Percentiles rank a stretch among this genome's conserved stretches.
Evolutionary conservation across 306 rosid species (phyloP).

Genomic region (Quercus dentata): DNA sequence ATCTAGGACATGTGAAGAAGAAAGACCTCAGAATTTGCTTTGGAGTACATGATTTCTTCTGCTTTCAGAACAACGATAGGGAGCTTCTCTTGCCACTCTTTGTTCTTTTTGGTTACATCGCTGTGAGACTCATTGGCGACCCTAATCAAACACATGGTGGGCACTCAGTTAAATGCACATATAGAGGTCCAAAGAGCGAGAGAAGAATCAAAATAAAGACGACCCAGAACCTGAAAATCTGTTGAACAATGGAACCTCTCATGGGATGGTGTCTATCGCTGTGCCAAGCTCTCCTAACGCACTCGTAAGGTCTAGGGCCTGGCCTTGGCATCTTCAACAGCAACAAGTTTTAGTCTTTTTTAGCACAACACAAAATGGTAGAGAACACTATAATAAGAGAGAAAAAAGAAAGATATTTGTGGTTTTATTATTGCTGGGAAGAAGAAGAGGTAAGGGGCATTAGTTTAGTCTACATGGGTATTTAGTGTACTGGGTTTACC

Average conservation of each 20-base stretch:
- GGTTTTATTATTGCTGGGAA: constrained; percentile 6
- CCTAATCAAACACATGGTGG: constrained; percentile 82
- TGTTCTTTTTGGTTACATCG: constrained; percentile 74
- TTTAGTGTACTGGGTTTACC: background rate
- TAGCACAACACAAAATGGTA: constrained; percentile 18
- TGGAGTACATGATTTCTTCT: constrained; percentile 98
- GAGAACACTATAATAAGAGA: constrained; percentile 3
- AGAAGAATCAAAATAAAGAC: constrained; percentile 13
- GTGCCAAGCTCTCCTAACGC: constrained; percentile 98
- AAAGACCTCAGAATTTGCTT: constrained; percentile 93
- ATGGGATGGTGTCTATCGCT: constrained; percentile 94
- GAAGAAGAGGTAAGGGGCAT: background rate
- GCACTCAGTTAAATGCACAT: constrained; percentile 57
- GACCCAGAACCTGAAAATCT: constrained; percentile 88
- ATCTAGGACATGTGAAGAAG: constrained; percentile 11
- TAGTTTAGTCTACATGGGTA: constrained; percentile 37
- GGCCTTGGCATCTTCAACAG: constrained; percentile 90
- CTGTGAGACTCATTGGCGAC: constrained; percentile 73
- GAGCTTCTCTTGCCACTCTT: constrained; percentile 94
- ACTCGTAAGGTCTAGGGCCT: constrained; percentile 99
- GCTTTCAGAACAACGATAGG: constrained; percentile 89
- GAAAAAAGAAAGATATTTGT: constrained; percentile 20
- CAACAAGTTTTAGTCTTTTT: constrained; percentile 2
- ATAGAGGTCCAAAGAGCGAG: background rate
- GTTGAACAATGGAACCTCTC: constrained; percentile 89